A percentile compares a stretch with the other conserved stretches of the same genome.
These are phyloP conservation scores for Opeltia flavorubescens DNA, from an alignment of 495 filamentous ascomycete species.

Conservation along the genomic window DNA sequence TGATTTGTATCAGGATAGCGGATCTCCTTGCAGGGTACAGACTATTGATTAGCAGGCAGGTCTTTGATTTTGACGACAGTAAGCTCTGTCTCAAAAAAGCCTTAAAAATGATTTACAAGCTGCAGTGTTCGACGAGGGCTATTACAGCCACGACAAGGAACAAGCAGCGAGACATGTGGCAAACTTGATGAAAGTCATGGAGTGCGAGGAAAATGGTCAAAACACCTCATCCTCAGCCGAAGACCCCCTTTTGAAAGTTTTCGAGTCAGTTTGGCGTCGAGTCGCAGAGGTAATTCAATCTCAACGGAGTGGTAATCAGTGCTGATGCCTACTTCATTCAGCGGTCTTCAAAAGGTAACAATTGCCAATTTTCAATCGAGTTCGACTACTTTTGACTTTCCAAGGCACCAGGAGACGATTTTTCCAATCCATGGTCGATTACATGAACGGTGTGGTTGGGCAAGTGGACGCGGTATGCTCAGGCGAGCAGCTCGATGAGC, in stretches of 20 bases:
- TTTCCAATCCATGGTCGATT: slow-evolving; percentile 15
- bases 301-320: neutral
- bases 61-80: slow-evolving; percentile 21
- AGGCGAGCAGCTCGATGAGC: slow-evolving; percentile 8
- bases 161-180: slow-evolving; percentile 14
- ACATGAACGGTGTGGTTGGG: slow-evolving; percentile 16
- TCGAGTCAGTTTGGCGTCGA: slow-evolving; percentile 15
- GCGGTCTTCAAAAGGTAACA: slow-evolving; percentile 2
- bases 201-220: neutral
- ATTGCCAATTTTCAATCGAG: slow-evolving; percentile 1
- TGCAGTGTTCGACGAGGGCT: slow-evolving; percentile 22
- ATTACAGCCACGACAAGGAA: slow-evolving; percentile 14
- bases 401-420: slow-evolving; percentile 19
- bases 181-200: slow-evolving; percentile 16
- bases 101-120: neutral
- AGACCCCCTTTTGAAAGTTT: slow-evolving; percentile 9
- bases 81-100: neutral
- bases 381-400: neutral
- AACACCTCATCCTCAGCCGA: neutral
- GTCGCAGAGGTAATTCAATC: slow-evolving; percentile 9
- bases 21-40: neutral
- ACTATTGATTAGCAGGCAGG: slow-evolving; percentile 7
- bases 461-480: slow-evolving; percentile 16
- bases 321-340: neutral
- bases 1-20: neutral